phyloP scores from a whole-genome alignment of 2,329 filamentous ascomycete genomes.

The Penicillium sp. region DNA sequence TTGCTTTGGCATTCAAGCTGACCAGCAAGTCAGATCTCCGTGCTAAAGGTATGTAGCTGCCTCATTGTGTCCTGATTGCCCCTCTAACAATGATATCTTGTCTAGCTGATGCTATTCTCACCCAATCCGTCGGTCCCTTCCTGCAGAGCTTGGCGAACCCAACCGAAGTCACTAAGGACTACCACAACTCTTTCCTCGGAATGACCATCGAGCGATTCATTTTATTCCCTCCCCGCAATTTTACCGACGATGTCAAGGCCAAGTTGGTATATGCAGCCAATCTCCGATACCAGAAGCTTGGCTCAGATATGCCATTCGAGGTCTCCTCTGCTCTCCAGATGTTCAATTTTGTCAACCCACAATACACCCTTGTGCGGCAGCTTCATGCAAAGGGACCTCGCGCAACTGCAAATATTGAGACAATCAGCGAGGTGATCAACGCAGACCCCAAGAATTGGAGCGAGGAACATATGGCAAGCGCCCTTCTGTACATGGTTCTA shows the following conservation, averaged over 20 bases:
- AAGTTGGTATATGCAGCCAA: slow-evolving; percentile 60
- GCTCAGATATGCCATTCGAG: slow-evolving; percentile 42
- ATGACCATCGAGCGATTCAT: slow-evolving; percentile 81
- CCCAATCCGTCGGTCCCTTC: slow-evolving; percentile 73
- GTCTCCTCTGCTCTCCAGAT: slow-evolving; percentile 45
- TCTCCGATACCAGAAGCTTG: slow-evolving; percentile 64
- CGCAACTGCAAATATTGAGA: slow-evolving; percentile 71
- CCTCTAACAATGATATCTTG: background rate
- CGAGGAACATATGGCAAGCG: slow-evolving; percentile 77
- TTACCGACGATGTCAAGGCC: slow-evolving; percentile 72
- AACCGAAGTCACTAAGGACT: slow-evolving; percentile 60
- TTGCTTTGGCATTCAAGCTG: slow-evolving; percentile 84
- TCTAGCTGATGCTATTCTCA: slow-evolving; percentile 82
- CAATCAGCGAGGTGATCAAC: slow-evolving; percentile 58
- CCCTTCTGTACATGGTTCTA: slow-evolving; percentile 67
- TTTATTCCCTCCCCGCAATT: slow-evolving; percentile 79
- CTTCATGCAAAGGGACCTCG: slow-evolving; percentile 72
- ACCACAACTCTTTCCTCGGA: slow-evolving; percentile 68
- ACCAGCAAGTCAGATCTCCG: slow-evolving; percentile 77
- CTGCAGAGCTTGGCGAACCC: slow-evolving; percentile 69
- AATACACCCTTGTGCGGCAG: slow-evolving; percentile 52
- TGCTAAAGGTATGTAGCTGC: slow-evolving; percentile 67
- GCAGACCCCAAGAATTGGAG: slow-evolving; percentile 62
- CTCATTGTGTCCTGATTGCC: background rate
- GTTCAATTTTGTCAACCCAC: slow-evolving; percentile 43